phyloP scores from a whole-genome alignment of 2,329 filamentous ascomycete genomes.

The Zasmidium cellare region DNA sequence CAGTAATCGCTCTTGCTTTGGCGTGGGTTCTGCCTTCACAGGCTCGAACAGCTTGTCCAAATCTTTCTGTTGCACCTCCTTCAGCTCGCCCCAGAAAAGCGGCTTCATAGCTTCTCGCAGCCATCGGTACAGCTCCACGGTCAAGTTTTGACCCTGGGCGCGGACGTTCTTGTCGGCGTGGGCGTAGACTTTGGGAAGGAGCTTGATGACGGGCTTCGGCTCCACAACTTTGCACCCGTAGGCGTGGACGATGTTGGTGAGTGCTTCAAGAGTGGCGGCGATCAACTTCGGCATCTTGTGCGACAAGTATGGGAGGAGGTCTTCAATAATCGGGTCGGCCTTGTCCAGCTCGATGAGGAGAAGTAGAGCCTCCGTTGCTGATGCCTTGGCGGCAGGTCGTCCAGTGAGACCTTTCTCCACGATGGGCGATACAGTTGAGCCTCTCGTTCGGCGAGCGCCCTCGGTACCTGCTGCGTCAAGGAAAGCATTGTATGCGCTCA shows the following conservation, averaged over 20 bases:
- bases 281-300: conserved; percentile 93
- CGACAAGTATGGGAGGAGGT: conserved; percentile 76
- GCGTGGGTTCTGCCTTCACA: conserved; percentile 79
- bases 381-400: conserved; percentile 83
- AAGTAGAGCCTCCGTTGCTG: conserved; percentile 80
- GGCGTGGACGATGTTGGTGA: conserved; percentile 85
- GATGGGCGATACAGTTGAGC: conserved; percentile 72
- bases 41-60: conserved; percentile 93
- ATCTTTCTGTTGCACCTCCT: conserved; percentile 92
- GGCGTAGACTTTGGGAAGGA: conserved; percentile 84
- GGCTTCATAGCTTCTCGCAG: conserved; percentile 97
- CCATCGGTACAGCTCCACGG: conserved; percentile 96
- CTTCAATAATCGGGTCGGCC: conserved; percentile 82
- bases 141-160: conserved; percentile 85
- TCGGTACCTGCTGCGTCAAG: conserved; percentile 85
- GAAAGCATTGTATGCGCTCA: conserved; percentile 85
- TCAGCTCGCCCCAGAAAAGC: conserved; percentile 93
- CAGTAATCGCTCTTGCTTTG: conserved; percentile 87
- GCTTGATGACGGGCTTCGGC: conserved; percentile 86
- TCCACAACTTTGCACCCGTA: conserved; percentile 94
- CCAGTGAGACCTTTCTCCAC: conserved; percentile 93
- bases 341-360: conserved; percentile 89
- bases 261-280: conserved; percentile 69
- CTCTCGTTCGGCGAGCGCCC: conserved; percentile 66
- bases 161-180: conserved; percentile 98